Conservation (phyloP, 106 monocot species). For the Allium sativum region DNA sequence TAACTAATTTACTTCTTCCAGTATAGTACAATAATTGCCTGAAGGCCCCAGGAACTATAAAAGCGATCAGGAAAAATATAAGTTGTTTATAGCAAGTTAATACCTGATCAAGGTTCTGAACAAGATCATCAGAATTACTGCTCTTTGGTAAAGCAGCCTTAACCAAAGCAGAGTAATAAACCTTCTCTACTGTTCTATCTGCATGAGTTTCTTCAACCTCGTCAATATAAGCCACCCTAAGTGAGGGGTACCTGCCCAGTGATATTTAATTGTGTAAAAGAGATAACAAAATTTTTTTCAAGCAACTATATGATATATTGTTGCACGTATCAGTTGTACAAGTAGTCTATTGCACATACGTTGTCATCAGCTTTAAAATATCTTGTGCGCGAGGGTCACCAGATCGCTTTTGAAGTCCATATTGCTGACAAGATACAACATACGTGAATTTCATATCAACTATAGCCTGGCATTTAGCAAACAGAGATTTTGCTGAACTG, state of each 20-base stretch:
- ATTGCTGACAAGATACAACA: conserved; percentile 57
- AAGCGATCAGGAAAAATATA: too few relatives aligned
- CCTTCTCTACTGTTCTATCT: conserved; percentile 43
- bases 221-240: conserved; percentile 96
- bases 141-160: conserved; percentile 47
- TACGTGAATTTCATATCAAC: conserved; percentile 60
- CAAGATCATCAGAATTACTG: conserved; percentile 35
- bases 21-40: too few relatives aligned
- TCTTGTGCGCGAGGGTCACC: conserved; percentile 42
- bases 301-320: background rate
- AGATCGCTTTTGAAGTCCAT: conserved; percentile 48
- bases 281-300: background rate
- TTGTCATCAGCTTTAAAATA: conserved; percentile 46
- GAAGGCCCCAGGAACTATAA: too few relatives aligned
- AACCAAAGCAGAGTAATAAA: conserved; percentile 72
- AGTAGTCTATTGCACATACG: conserved; percentile 1
- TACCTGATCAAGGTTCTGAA: conserved; percentile 65
- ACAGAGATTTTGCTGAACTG: conserved; percentile 31
- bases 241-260: conserved; percentile 62
- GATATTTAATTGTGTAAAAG: background rate
- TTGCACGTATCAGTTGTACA: background rate
- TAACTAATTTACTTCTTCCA: too few relatives aligned
- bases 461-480: conserved; percentile 42
- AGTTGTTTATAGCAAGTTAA: background rate
- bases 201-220: conserved; percentile 54